These are phyloP conservation scores for Diaporthe sp. DNA, from an alignment of 2,329 filamentous ascomycete genomes.

Conservation along the genomic window DNA sequence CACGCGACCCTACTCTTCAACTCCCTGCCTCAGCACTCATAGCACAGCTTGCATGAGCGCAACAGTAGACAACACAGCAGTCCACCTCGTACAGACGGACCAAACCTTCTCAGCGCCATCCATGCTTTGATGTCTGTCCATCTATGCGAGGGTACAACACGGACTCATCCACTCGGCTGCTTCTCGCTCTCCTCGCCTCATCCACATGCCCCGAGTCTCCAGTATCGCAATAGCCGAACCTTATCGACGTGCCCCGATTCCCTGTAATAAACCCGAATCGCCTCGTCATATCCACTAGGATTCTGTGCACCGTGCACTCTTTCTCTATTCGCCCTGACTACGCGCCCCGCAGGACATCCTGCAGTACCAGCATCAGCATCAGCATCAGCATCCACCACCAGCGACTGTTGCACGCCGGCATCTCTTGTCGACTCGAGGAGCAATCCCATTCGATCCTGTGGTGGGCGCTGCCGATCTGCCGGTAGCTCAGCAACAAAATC, in stretches of 20 bases:
- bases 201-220: neutral
- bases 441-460: neutral
- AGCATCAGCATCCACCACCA: neutral
- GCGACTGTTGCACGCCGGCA: neutral
- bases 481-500: constrained; percentile 23
- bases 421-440: neutral
- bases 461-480: constrained; percentile 17
- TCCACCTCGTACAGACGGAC: constrained; percentile 9
- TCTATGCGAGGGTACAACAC: constrained; percentile 7
- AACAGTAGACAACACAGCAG: neutral
- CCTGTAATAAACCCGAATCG: constrained; percentile 10
- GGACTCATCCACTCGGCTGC: neutral
- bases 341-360: constrained; percentile 15
- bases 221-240: constrained; percentile 23
- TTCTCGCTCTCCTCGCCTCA: constrained; percentile 11
- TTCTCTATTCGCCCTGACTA: constrained; percentile 1
- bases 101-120: constrained; percentile 21
- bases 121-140: neutral
- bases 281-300: constrained; percentile 5
- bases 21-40: constrained; percentile 1
- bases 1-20: neutral
- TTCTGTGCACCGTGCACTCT: constrained; percentile 1
- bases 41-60: constrained; percentile 10
- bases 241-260: constrained; percentile 10
- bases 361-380: neutral